Conservation (phyloP, 1,139 yeast genomes). For the Debaryomyces singareniensis region DNA sequence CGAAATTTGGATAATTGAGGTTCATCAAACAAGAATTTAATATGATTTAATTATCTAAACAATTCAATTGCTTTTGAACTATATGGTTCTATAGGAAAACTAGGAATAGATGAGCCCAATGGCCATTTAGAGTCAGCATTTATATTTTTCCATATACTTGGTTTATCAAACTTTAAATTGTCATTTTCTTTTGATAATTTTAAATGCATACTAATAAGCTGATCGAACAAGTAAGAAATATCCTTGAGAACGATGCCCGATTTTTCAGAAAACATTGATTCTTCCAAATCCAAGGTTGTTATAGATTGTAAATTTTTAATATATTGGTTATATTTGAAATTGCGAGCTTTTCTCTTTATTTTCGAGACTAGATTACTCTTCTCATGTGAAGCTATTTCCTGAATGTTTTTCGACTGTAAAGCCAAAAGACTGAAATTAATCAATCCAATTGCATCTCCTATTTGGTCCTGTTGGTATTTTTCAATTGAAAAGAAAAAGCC, state of each 20-base stretch:
- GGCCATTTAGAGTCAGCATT: constrained; percentile 42
- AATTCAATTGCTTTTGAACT: constrained; percentile 6
- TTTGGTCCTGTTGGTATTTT: constrained; percentile 31
- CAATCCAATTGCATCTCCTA: constrained; percentile 41
- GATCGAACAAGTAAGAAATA: constrained; percentile 33
- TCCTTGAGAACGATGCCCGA: constrained; percentile 35
- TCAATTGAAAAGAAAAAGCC: constrained; percentile 39
- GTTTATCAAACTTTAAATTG: constrained; percentile 31
- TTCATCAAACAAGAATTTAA: too few species aligned
- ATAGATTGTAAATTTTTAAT: constrained; percentile 29
- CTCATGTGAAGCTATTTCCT: constrained; percentile 9
- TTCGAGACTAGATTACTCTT: constrained; percentile 11
- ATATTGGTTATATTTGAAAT: constrained; percentile 24
- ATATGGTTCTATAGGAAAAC: constrained; percentile 11
- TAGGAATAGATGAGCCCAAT: constrained; percentile 34
- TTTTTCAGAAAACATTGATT: constrained; percentile 27
- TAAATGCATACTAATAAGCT: constrained; percentile 28
- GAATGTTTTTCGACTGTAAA: constrained; percentile 29
- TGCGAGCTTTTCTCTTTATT: constrained; percentile 21
- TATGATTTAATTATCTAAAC: too few species aligned
- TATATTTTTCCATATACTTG: constrained; percentile 32
- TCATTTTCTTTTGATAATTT: constrained; percentile 40
- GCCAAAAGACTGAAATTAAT: constrained; percentile 32
- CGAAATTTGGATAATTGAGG: too few species aligned
- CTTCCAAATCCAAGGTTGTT: constrained; percentile 30